Conservation (phyloP, 139 green algal species). For the Coccomyxa sp. region DNA sequence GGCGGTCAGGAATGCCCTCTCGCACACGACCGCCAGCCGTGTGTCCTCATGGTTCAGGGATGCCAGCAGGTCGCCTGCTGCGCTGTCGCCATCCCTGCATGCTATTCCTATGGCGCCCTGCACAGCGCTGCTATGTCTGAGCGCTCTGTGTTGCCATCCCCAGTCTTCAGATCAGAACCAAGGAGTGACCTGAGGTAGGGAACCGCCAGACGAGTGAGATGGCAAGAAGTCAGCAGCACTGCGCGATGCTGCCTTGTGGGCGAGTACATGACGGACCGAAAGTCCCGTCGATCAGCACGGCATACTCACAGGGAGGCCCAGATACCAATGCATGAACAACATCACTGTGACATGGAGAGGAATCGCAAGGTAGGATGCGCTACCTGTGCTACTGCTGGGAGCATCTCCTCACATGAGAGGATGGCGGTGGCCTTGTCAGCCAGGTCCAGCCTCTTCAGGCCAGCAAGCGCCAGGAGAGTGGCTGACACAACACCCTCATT, state of each 20-base stretch:
- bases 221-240: no score
- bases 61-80: conserved; percentile 60
- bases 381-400: conserved; percentile 91
- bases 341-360: no score
- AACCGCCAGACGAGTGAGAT: no score
- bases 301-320: background rate
- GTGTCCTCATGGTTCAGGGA: conserved; percentile 98
- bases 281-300: background rate
- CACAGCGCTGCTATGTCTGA: no score
- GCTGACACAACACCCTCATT: conserved; percentile 84
- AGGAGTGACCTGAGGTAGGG: no score
- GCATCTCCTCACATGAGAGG: conserved; percentile 89
- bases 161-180: no score
- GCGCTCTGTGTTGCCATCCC: no score
- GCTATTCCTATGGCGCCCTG: conserved; percentile 98
- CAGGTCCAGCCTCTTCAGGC: conserved; percentile 95
- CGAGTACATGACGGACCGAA: no score
- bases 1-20: conserved; percentile 91
- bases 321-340: no score
- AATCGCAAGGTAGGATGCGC: background rate
- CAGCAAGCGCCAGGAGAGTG: conserved; percentile 93
- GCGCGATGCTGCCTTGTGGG: no score
- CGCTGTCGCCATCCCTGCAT: conserved; percentile 83
- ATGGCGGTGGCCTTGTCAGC: conserved; percentile 88
- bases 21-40: conserved; percentile 86